phyloP scores from a whole-genome alignment of 768 basidiomycete genomes.

The Tulasnella sp. region DNA sequence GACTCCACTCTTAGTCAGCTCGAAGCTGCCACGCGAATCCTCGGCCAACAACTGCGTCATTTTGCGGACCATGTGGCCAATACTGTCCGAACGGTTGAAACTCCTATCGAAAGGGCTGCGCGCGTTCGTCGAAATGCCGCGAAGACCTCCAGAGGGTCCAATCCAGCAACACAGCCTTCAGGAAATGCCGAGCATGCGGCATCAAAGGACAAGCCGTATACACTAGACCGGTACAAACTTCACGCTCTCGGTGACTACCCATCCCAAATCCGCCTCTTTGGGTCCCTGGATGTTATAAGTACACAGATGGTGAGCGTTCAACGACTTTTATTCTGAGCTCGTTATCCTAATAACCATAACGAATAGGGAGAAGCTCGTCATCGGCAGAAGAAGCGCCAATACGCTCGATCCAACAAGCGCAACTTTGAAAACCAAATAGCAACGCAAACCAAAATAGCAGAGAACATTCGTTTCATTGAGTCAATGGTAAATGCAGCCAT shows the following conservation, averaged over 20 bases:
- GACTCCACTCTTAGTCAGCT: too few relatives aligned
- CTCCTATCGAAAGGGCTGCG: slow-evolving; percentile 16
- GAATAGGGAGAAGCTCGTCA: slow-evolving; percentile 28
- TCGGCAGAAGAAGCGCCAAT: slow-evolving; percentile 11
- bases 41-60: too few relatives aligned
- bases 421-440: slow-evolving; percentile 17
- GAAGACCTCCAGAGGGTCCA: neutral
- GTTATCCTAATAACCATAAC: neutral
- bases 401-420: slow-evolving; percentile 13
- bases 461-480: slow-evolving; percentile 4
- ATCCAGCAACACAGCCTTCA: neutral
- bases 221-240: slow-evolving; percentile 27
- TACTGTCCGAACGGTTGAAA: slow-evolving; percentile 29
- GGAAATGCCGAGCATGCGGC: neutral
- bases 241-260: slow-evolving; percentile 29
- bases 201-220: neutral
- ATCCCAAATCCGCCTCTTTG: slow-evolving; percentile 2
- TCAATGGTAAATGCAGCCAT: neutral
- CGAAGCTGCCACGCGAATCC: too few relatives aligned
- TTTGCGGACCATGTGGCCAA: neutral
- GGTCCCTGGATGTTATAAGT: slow-evolving; percentile 14
- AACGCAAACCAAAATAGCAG: neutral
- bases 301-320: slow-evolving; percentile 20
- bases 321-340: neutral
- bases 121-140: neutral